phyloP scores from a whole-genome alignment of 495 filamentous ascomycete species.

The Aspergillus biplanus region DNA sequence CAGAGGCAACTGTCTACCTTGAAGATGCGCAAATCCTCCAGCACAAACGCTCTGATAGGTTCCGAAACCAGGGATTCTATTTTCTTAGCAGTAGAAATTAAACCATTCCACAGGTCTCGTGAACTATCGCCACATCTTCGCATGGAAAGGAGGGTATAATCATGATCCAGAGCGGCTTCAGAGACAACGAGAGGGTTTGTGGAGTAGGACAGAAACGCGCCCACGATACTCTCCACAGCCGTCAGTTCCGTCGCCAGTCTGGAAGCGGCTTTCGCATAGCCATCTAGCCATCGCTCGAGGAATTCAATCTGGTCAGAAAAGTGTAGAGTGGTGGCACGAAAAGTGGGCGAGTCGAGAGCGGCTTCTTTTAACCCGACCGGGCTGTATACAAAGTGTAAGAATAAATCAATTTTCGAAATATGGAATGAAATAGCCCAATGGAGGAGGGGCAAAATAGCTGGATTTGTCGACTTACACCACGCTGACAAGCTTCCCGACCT shows the following conservation, averaged over 20 bases:
- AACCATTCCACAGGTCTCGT: constrained; percentile 80
- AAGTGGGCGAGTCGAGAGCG: constrained; percentile 92
- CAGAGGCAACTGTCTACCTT: constrained; percentile 47
- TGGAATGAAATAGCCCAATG: neutral
- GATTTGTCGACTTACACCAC: constrained; percentile 49
- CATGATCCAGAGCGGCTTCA: constrained; percentile 86
- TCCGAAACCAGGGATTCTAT: constrained; percentile 77
- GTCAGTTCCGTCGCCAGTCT: constrained; percentile 76
- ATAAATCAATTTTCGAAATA: constrained; percentile 3
- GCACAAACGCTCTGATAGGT: constrained; percentile 76
- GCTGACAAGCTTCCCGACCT: constrained; percentile 58
- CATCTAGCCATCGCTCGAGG: constrained; percentile 92
- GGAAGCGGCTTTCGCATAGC: constrained; percentile 75
- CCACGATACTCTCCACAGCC: constrained; percentile 69
- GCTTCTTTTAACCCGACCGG: constrained; percentile 95
- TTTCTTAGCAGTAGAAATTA: constrained; percentile 70
- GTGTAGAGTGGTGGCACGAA: constrained; percentile 84
- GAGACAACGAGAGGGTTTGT: constrained; percentile 71
- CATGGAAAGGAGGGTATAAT: constrained; percentile 88
- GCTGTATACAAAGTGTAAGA: constrained; percentile 39
- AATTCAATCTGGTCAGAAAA: constrained; percentile 91
- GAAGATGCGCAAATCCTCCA: constrained; percentile 70
- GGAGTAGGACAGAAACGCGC: constrained; percentile 71
- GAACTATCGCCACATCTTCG: constrained; percentile 81
- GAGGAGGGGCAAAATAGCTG: neutral